Base-by-base conservation (phyloP, 2,329 filamentous ascomycete species). In the Magnaporthiopsis incrustans region DNA sequence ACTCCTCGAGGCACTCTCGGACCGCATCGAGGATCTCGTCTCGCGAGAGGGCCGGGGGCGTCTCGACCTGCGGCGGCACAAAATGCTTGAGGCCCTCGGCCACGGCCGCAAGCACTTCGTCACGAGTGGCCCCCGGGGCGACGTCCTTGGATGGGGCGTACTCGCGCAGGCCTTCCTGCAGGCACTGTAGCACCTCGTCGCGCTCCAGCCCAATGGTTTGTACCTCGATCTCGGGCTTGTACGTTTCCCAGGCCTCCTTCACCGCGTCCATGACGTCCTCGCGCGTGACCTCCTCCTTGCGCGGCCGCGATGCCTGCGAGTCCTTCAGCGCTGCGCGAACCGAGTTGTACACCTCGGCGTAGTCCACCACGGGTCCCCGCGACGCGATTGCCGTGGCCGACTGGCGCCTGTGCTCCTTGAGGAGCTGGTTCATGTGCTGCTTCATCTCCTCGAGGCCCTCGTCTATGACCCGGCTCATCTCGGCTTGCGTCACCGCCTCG, bases 161-260 rank as follows among this genome's bases (percentile, higher is more conserved):
- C 60, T 92, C 86, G 68, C 90, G 87, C 0, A 98, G 82, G 0
- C 94, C 94, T 77, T 97, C 89, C 69, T 90, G 88, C 32, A 98
- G 82, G 68, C 92, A 96, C 56, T 89, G 87, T 18, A 98, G 80
- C 60, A 98, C 90, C 72, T 98, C 94, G 15, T 97, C 92, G 6
- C 92, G 85, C 73, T 97, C 94, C 1, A 98, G 80, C 2, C 93
- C 94, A 67, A 96, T 90, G 70, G 96, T 92, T 70, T 97, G 89
- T 5, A 96, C 83, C 69, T 96, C 89, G 62, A 97, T 92, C 70
- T 97, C 92, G 1, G 94, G 94, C 76, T 96, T 96, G 77, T 96
- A 96, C 63, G 88, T 91, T 72, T 97, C 94, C 86, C 92, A 96
- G 1, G 93, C 94, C 69, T 97, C 92, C 69, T 88, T 88, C 18